Conservation (phyloP, 1,284 basidiomycete genomes). For the Sanghuangporus baumii region DNA sequence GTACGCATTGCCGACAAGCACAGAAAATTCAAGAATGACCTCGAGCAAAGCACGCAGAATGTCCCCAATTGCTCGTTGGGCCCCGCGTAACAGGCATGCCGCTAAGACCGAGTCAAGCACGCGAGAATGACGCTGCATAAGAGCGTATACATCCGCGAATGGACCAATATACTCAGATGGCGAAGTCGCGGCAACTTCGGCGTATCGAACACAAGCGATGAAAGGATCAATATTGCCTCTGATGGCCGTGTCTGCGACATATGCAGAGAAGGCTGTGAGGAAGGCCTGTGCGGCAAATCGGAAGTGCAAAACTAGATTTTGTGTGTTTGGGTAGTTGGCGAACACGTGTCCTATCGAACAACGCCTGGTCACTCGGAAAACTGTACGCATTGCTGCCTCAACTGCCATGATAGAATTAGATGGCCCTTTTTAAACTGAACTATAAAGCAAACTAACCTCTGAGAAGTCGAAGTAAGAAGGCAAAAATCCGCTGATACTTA, state of each 20-base stretch:
- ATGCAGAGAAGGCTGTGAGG: slow-evolving; percentile 55
- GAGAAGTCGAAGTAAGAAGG: slow-evolving; percentile 69
- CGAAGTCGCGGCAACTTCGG: slow-evolving; percentile 14
- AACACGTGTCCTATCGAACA: slow-evolving; percentile 43
- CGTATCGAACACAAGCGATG: slow-evolving; percentile 34
- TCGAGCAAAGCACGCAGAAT: slow-evolving; percentile 62
- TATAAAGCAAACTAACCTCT: slow-evolving; percentile 46
- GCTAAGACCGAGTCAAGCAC: slow-evolving; percentile 73
- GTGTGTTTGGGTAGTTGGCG: slow-evolving; percentile 46
- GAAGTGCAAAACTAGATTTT: slow-evolving; percentile 55
- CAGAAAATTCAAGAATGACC: slow-evolving; percentile 63
- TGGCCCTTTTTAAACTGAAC: background rate
- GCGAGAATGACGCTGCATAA: slow-evolving; percentile 64
- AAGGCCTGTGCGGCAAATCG: slow-evolving; percentile 72
- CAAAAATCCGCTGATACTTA: slow-evolving; percentile 82
- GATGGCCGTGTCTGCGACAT: slow-evolving; percentile 75
- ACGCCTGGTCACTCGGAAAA: slow-evolving; percentile 56
- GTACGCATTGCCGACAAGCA: slow-evolving; percentile 59
- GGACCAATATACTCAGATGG: slow-evolving; percentile 24
- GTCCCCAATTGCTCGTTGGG: slow-evolving; percentile 63
- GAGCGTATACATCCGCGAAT: slow-evolving; percentile 71
- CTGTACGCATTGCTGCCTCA: slow-evolving; percentile 60
- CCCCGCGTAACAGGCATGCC: slow-evolving; percentile 71
- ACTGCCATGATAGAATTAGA: slow-evolving; percentile 38
- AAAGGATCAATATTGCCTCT: slow-evolving; percentile 70